Percentiles rank a stretch among this genome's conserved stretches.
Evolutionary conservation across 2,329 filamentous ascomycete species (phyloP).

Genomic region (Macrophomina pseudophaseolina): DNA sequence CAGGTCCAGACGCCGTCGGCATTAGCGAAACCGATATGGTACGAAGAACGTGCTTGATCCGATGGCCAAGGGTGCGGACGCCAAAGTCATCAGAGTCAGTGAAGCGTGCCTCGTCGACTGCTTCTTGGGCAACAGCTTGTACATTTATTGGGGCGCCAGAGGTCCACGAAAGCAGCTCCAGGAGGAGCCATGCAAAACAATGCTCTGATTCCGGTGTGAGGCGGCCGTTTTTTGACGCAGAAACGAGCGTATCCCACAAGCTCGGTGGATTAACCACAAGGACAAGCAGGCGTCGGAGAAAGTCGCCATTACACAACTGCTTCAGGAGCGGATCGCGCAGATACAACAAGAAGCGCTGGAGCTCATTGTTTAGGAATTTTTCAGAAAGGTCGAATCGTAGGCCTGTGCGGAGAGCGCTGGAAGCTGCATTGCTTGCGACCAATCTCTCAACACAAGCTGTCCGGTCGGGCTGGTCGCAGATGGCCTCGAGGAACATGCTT

Average conservation of each 20-base stretch:
- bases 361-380: conserved; percentile 52
- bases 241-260: conserved; percentile 59
- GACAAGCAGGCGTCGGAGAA: conserved; percentile 54
- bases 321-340: conserved; percentile 53
- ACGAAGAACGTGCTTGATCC: conserved; percentile 49
- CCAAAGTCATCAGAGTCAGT: conserved; percentile 49
- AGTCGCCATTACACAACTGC: conserved; percentile 55
- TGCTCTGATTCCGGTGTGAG: conserved; percentile 36
- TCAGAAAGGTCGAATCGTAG: conserved; percentile 52
- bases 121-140: neutral
- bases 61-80: conserved; percentile 63
- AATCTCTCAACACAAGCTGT: conserved; percentile 46
- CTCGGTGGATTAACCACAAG: conserved; percentile 58
- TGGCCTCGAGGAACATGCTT: conserved; percentile 56
- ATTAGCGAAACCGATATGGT: conserved; percentile 37
- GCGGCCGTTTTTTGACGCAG: conserved; percentile 33
- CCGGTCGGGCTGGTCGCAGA: conserved; percentile 50
- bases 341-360: conserved; percentile 42
- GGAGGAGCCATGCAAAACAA: conserved; percentile 46
- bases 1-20: conserved; percentile 46
- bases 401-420: conserved; percentile 45
- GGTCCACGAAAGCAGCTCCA: conserved; percentile 52
- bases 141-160: neutral
- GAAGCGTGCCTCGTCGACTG: conserved; percentile 20
- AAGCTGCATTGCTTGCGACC: conserved; percentile 34